These are phyloP conservation scores for Pleurotus salmoneostramineus DNA, from an alignment of 768 basidiomycete species.

Conservation along the genomic window DNA sequence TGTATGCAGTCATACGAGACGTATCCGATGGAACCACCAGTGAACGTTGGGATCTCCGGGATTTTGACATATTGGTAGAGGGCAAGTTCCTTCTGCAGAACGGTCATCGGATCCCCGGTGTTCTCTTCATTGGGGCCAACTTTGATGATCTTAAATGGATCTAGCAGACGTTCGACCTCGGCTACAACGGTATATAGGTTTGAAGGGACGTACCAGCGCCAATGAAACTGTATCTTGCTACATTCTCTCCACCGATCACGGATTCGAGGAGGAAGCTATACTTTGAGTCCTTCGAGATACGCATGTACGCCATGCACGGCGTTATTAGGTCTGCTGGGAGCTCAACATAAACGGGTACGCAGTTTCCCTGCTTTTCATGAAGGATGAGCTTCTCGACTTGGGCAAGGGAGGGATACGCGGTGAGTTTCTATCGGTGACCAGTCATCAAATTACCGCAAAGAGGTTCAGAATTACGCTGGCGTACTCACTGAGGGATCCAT, in stretches of 20 bases:
- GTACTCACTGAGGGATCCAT: constrained; percentile 51
- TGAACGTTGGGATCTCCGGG: constrained; percentile 90
- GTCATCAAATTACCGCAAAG: not conserved
- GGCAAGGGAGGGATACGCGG: constrained; percentile 68
- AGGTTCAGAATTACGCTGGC: not conserved
- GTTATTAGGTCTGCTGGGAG: constrained; percentile 95
- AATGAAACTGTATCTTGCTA: constrained; percentile 94
- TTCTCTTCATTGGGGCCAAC: constrained; percentile 82
- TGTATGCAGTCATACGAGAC: constrained; percentile 96
- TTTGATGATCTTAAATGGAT: constrained; percentile 89
- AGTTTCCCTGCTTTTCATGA: constrained; percentile 83
- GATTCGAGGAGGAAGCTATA: constrained; percentile 96
- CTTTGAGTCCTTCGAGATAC: constrained; percentile 86
- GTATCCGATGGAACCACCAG: constrained; percentile 96
- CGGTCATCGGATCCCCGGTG: constrained; percentile 82
- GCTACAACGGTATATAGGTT: not conserved
- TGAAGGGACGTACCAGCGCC: constrained; percentile 68
- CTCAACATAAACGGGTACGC: constrained; percentile 88
- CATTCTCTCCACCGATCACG: constrained; percentile 83
- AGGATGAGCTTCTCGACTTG: constrained; percentile 74
- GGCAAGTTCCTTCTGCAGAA: constrained; percentile 81
- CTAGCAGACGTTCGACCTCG: constrained; percentile 32
- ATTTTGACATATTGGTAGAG: constrained; percentile 88
- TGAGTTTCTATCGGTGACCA: constrained; percentile 51
- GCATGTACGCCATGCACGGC: constrained; percentile 94